A percentile compares a stretch with the other conserved stretches of the same genome.
Evolutionary conservation across 148 eudicot genomes (phyloP).

Genomic region (Linanthus parryae): DNA sequence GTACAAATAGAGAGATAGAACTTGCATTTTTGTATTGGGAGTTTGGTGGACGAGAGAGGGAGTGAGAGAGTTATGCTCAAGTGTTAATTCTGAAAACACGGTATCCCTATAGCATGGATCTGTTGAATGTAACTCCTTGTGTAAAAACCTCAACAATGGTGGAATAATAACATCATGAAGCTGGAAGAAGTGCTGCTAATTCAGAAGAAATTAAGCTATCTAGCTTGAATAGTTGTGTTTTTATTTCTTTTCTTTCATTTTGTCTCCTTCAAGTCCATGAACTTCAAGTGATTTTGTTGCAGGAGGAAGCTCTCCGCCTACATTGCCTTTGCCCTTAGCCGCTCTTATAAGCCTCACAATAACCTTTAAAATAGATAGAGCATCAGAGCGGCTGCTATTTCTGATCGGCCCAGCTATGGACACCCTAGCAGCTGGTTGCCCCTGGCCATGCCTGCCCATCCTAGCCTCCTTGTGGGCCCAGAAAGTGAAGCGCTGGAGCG

Average conservation of each 20-base stretch:
- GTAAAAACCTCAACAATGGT: no score
- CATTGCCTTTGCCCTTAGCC: conserved; percentile 93
- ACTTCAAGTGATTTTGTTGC: conserved; percentile 20
- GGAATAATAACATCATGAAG: no score
- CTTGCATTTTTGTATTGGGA: no score
- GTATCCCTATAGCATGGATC: no score
- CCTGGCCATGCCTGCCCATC: conserved; percentile 98
- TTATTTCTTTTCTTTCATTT: background rate
- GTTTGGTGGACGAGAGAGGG: no score
- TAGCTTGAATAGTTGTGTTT: no score
- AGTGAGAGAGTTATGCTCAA: no score
- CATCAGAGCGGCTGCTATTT: conserved; percentile 62
- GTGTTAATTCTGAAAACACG: no score
- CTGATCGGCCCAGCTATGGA: conserved; percentile 68
- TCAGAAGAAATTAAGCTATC: no score
- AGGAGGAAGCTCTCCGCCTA: conserved; percentile 63
- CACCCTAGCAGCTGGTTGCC: conserved; percentile 81
- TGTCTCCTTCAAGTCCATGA: background rate
- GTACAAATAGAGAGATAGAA: no score
- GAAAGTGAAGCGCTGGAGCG: conserved; percentile 95
- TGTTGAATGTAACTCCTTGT: no score
- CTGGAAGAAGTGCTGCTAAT: no score
- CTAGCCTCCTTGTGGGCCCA: conserved; percentile 90
- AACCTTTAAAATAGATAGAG: conserved; percentile 85
- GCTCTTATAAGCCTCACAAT: conserved; percentile 90